Base-by-base conservation (phyloP, 2,329 filamentous ascomycete species). In the Fusarium anthophilum region DNA sequence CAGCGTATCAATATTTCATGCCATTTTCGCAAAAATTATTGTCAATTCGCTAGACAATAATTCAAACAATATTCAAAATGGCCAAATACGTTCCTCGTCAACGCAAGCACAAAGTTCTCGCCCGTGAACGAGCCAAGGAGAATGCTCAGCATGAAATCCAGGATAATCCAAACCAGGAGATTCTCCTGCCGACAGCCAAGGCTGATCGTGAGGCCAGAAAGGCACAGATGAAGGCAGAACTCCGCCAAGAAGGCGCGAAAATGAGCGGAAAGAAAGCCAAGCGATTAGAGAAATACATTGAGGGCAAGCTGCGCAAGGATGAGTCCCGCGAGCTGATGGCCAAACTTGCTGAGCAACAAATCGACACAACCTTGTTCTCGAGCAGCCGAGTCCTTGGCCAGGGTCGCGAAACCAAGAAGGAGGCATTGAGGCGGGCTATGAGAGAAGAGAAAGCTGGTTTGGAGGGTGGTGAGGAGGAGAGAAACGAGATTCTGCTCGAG, bases 271-370 rank as follows among this genome's bases (percentile, higher is more conserved):
- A 92, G 79, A 92, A 92, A 80, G 88, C 90, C 11, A 92, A 92
- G 83, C 86, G 91, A 4, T 80, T 92, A 44, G 90, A 92, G 72
- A 92, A 92, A 79, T 92, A 92, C 79, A 91, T 92, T 74, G 95
- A 98, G 78, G 96, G 89, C 66, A 99, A 99, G 87, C 86, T 99
- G 51, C 93, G 92, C 82, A 98, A 97, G 82, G 96, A 99, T 80
- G 96, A 98, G 82, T 97, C 94, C 78, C 87, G 94, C 35, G 93
- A 91, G 64, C 86, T 99, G 37, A 87, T 98, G 77, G 93, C 93
- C 80, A 95, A 96, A 80, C 87, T 99, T 32, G 93, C 94, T 24
- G 87, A 90, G 69, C 88, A 90, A 62, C 95, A 93, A 79, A 89
- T 96, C 75, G 95, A 98, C 80, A 97, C 94, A 3, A 94, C 89